Evolutionary conservation across 495 filamentous ascomycete genomes (phyloP).

Genomic region (Podospora appendiculata): DNA sequence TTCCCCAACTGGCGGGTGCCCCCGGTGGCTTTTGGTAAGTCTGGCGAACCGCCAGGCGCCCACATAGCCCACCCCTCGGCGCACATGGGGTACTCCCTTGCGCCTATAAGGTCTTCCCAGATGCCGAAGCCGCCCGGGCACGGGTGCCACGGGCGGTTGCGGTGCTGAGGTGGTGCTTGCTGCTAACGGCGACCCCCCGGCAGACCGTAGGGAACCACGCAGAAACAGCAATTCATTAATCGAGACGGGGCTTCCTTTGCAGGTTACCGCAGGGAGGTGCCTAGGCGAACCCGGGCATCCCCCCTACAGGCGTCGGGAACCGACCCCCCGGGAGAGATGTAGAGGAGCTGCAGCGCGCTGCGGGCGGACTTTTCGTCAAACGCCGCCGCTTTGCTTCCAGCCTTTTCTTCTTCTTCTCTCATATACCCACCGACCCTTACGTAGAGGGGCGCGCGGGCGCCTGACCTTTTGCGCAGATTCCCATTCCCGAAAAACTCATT

Average conservation of each 20-base stretch:
- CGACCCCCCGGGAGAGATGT: constrained; percentile 16
- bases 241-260: not conserved
- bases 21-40: constrained; percentile 3
- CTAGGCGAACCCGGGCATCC: not conserved
- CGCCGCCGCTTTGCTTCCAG: too few relatives aligned
- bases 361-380: too few relatives aligned
- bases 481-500: too few relatives aligned
- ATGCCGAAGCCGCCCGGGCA: not conserved
- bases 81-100: not conserved
- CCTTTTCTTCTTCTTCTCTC: too few relatives aligned
- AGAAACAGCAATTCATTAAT: not conserved
- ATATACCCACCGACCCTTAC: too few relatives aligned
- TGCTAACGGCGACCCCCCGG: not conserved
- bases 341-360: too few relatives aligned
- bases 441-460: too few relatives aligned
- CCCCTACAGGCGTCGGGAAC: not conserved
- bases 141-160: not conserved
- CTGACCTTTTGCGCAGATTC: too few relatives aligned
- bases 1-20: constrained; percentile 1
- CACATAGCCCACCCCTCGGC: constrained; percentile 5
- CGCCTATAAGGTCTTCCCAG: not conserved
- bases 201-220: not conserved
- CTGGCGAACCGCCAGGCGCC: constrained; percentile 1
- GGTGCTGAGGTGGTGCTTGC: not conserved
- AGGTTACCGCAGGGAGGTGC: not conserved